Evolutionary conservation across 768 basidiomycete species (phyloP), one percentile per base, ranked within the genome.

Genomic region (Psilocybe azurescens): DNA sequence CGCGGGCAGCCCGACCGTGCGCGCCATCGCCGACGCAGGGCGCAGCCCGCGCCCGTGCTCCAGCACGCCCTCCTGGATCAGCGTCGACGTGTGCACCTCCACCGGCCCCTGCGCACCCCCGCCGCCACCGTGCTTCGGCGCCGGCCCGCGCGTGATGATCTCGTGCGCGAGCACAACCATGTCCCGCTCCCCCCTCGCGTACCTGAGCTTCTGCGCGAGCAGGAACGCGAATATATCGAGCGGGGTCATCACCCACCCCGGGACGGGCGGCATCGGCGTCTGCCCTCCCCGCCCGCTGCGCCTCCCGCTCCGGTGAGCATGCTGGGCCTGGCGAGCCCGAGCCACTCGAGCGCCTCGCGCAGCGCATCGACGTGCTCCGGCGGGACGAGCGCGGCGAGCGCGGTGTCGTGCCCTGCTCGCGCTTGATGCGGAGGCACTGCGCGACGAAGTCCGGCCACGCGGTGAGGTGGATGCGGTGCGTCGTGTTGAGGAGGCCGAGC

Each of bases 141-240:
- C 38, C 9, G n/a, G 41, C 8, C 41, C 41, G 41, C 41, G n/a
- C 54, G 89, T 82, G 53, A 91, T 83, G 66, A 97, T 81, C 73
- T 95, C 89, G 74, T 98, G 95, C 56, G 88, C 81, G 14, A 97
- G 86, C 30, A 97, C 83, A 63, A 95, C 94, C 77, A 94, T 86
- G 72, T 98, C 96, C 16, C 89, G 85, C 73, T 98, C 96, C 41
- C 79, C 76, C 0, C 85, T 83, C 0, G 62, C 71, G 72, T 97
- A 97, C 10, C 80, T 79, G 36, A 96, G 83, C 62, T 86, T 88
- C 67, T 88, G 82, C 0, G 90, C 82, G 14, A 97, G 83, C 6
- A 95, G 78, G 39, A 77, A 73, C 1, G 94, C 87, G 68, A 97
- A 87, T 16, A 91, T 76, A 69, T 95, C 92, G 64, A 95, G 79